Conservation (phyloP, 2,329 filamentous ascomycete genomes). For the Trichoderma brevicompactum region DNA sequence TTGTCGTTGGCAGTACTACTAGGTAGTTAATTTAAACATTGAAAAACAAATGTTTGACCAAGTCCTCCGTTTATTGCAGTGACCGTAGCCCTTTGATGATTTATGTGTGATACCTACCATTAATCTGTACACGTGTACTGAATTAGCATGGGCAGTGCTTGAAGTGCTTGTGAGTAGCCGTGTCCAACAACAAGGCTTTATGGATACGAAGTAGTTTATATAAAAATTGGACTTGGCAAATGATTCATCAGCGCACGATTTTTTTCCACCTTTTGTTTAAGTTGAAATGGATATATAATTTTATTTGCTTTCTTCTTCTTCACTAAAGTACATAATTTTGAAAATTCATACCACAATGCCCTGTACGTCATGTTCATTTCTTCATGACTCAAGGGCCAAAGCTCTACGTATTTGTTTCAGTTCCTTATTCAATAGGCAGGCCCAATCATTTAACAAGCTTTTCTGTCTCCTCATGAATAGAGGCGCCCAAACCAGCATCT, state of each 20-base stretch:
- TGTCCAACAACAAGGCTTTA: no score
- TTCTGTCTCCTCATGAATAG: slow-evolving; percentile 60
- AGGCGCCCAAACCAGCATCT: slow-evolving; percentile 56
- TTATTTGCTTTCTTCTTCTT: background rate
- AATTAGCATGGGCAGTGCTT: no score
- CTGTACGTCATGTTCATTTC: background rate
- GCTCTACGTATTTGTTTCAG: background rate
- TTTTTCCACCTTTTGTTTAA: background rate
- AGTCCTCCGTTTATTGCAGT: no score
- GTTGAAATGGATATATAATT: background rate
- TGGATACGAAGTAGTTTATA: no score
- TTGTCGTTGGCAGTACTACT: slow-evolving; percentile 47
- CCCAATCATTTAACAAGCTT: slow-evolving; percentile 39
- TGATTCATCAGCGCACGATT: no score
- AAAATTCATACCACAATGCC: background rate
- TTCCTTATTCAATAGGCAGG: background rate
- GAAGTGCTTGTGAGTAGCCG: no score
- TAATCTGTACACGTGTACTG: no score
- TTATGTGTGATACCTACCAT: no score
- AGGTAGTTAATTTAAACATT: slow-evolving; percentile 47
- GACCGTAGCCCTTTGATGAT: no score
- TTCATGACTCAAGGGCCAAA: background rate
- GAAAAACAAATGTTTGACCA: slow-evolving; percentile 21
- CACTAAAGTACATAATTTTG: background rate
- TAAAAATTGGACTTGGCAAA: no score